These are phyloP conservation scores for Cyclocybe cylindracea DNA, from an alignment of 768 basidiomycete genomes.

Conservation along the genomic window DNA sequence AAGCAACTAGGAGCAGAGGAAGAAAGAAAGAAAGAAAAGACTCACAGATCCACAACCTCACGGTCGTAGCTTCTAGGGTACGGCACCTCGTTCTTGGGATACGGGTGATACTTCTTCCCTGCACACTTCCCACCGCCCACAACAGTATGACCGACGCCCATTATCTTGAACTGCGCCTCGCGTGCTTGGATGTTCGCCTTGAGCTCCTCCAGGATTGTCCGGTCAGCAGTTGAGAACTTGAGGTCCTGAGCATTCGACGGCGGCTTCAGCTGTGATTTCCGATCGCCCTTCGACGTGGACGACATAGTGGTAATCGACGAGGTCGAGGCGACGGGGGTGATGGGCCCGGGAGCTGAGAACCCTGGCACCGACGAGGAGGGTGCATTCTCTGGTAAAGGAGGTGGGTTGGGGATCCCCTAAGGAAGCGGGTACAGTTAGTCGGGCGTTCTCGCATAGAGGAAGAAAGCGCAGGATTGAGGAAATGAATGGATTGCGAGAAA, in stretches of 20 bases:
- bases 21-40: conserved; percentile 21
- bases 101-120: conserved; percentile 61
- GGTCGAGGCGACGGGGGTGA: background rate
- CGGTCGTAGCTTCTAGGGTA: conserved; percentile 71
- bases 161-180: conserved; percentile 56
- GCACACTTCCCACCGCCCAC: conserved; percentile 27
- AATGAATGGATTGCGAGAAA: too few relatives aligned
- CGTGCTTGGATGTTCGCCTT: conserved; percentile 52
- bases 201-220: conserved; percentile 59
- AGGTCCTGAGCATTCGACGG: background rate
- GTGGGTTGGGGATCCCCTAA: too few relatives aligned
- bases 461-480: too few relatives aligned
- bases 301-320: background rate
- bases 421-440: too few relatives aligned
- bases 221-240: conserved; percentile 62
- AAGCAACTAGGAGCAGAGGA: conserved; percentile 1
- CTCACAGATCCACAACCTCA: conserved; percentile 67
- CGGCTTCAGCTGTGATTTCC: background rate
- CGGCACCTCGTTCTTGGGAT: conserved; percentile 50
- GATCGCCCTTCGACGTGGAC: background rate
- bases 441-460: too few relatives aligned
- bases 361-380: background rate
- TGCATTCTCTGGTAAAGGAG: too few relatives aligned
- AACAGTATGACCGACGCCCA: conserved; percentile 38
- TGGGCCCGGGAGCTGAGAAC: background rate